Conservation (phyloP, 257 asterid species). For the Rehmannia glutinosa region DNA sequence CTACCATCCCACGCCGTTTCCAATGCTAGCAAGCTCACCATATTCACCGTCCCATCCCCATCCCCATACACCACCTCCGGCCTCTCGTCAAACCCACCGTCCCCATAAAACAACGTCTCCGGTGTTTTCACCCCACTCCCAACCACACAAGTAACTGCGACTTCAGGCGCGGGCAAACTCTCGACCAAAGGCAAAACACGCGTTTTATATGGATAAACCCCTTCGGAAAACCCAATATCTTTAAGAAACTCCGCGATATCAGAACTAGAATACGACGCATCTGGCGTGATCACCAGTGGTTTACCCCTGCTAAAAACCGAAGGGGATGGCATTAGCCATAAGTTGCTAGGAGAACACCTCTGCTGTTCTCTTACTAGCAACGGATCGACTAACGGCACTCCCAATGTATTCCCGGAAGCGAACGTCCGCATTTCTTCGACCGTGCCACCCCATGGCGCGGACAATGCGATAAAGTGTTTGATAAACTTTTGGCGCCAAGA, state of each 20-base stretch:
- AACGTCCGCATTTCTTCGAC: conserved; percentile 64
- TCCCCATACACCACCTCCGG: conserved; percentile 70
- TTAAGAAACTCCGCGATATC: conserved; percentile 46
- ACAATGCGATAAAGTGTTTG: conserved; percentile 64
- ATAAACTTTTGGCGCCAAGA: conserved; percentile 55
- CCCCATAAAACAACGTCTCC: conserved; percentile 51
- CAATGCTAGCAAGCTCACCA: conserved; percentile 62
- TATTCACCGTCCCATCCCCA: conserved; percentile 88
- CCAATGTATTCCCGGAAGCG: conserved; percentile 65
- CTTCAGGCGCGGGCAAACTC: conserved; percentile 26
- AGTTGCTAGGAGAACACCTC: conserved; percentile 60
- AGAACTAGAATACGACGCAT: conserved; percentile 33
- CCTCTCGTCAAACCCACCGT: conserved; percentile 46
- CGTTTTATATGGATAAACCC: conserved; percentile 47
- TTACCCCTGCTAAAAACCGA: conserved; percentile 26
- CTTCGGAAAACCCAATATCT: conserved; percentile 61
- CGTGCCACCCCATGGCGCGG: conserved; percentile 96
- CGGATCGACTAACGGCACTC: conserved; percentile 72
- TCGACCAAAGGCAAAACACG: conserved; percentile 60
- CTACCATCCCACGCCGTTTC: conserved; percentile 39
- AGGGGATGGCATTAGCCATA: conserved; percentile 82
- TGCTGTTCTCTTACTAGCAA: conserved; percentile 64
- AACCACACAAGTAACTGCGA: conserved; percentile 57
- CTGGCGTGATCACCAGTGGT: conserved; percentile 38
- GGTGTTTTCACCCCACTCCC: conserved; percentile 63